These are phyloP conservation scores for Brassica nigra DNA, from an alignment of 345 rosid genomes.

Conservation along the genomic window DNA sequence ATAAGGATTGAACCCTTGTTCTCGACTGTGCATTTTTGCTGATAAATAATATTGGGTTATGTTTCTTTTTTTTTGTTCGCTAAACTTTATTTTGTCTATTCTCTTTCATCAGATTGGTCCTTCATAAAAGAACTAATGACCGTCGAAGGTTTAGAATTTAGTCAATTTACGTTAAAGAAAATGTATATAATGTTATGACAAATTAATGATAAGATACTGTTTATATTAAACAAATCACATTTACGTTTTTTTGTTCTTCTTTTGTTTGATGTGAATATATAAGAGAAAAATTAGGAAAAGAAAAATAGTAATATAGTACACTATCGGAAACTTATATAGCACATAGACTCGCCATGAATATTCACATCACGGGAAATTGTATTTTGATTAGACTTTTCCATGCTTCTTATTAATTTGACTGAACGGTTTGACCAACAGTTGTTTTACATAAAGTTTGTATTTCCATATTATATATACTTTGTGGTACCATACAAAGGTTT, in stretches of 20 bases:
- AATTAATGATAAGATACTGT: neutral
- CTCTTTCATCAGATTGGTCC: neutral
- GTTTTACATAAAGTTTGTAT: neutral
- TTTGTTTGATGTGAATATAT: neutral
- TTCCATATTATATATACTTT: neutral
- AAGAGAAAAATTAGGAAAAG: neutral
- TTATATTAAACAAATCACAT: neutral
- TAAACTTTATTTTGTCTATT: neutral
- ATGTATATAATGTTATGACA: neutral
- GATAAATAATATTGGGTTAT: neutral
- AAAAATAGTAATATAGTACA: too few species aligned
- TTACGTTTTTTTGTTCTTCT: neutral
- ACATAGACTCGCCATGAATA: slow-evolving; percentile 31
- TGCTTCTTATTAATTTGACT: slow-evolving; percentile 33
- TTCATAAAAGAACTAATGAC: neutral
- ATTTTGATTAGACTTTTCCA: slow-evolving; percentile 40
- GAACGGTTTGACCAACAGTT: slow-evolving; percentile 39
- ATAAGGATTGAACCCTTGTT: neutral
- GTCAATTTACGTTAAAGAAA: neutral
- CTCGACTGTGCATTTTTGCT: neutral
- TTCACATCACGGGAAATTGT: slow-evolving; percentile 41
- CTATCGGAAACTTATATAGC: slow-evolving; percentile 15
- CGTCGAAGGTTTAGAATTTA: neutral
- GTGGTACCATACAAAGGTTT: neutral
- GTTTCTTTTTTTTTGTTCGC: neutral